Evolutionary conservation across 2,329 filamentous ascomycete genomes (phyloP).

Genomic region (Colletotrichum godetiae): DNA sequence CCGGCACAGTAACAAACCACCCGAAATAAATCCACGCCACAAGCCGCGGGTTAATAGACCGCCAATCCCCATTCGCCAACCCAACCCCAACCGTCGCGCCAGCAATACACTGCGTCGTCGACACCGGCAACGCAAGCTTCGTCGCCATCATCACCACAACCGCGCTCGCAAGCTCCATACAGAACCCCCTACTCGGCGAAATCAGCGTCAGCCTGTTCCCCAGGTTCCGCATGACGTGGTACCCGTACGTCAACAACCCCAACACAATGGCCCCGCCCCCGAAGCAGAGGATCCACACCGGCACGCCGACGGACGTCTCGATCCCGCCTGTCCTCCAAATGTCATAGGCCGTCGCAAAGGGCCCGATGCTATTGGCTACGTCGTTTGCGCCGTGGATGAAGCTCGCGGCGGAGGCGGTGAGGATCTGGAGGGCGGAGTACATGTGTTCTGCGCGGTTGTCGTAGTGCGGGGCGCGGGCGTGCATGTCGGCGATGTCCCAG

Average conservation of each 20-base stretch:
- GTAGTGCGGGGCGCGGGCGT: slow-evolving; percentile 60
- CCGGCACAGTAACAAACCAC: slow-evolving; percentile 63
- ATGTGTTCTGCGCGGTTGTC: slow-evolving; percentile 65
- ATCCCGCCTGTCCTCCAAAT: slow-evolving; percentile 58
- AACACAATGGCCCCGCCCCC: slow-evolving; percentile 61
- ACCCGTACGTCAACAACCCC: slow-evolving; percentile 72
- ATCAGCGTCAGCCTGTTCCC: slow-evolving; percentile 67
- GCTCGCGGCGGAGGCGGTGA: slow-evolving; percentile 64
- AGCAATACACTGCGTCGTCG: slow-evolving; percentile 62
- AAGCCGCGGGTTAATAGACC: slow-evolving; percentile 60
- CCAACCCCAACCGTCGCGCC: slow-evolving; percentile 64
- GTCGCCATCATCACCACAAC: slow-evolving; percentile 67
- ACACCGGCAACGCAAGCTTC: slow-evolving; percentile 60
- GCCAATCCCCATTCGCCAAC: slow-evolving; percentile 60
- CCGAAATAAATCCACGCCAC: slow-evolving; percentile 59
- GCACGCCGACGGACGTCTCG: slow-evolving; percentile 50
- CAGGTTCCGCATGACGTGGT: slow-evolving; percentile 70
- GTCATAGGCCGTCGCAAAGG: slow-evolving; percentile 63
- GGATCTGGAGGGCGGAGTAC: slow-evolving; percentile 59
- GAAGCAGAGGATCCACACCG: slow-evolving; percentile 61
- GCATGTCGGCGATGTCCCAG: slow-evolving; percentile 60
- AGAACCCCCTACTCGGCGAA: slow-evolving; percentile 63
- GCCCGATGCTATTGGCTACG: slow-evolving; percentile 63
- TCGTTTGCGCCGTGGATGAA: slow-evolving; percentile 69
- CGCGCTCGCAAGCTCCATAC: slow-evolving; percentile 62